Base-by-base conservation (phyloP, 1,139 yeast genomes). In the Williopsis jadinii region DNA sequence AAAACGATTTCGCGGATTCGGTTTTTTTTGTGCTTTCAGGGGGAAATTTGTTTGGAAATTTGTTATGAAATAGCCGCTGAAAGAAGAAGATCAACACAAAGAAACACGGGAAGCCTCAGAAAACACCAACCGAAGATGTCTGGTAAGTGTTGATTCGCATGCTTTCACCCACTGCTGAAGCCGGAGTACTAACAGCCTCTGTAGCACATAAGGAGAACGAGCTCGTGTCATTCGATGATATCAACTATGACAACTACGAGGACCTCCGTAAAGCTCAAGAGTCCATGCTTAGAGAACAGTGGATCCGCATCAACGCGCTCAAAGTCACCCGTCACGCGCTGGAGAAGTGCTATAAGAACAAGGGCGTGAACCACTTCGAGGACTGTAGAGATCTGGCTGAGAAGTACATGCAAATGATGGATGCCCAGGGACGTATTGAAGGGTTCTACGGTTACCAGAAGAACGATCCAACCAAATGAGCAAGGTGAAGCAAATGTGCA, bases 391-490 rank as follows among this genome's bases (percentile, higher is more conserved):
- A 80, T 61, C 68, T 83, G 58, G 83, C 87, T 33, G 82, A 84
- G 65, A 79, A 82, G 62, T 84, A 84, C 64, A 67, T 84, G 71
- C 84, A 81, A 56, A 72, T 84, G 84, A 69, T 84, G 47, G 90
- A 86, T 48, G 65, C 71, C 39, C 74, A 81, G 55, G 53, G 51
- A 2, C 76, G 80, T 52, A 71, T 81, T 48, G 73, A 77, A 54
- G 95, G 95, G 36, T 84, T 73, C 64, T 68, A 81, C 62, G 90
- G 87, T 15, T 84, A 84, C 69, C 94, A 84, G 66, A 81, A 84
- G 74, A 84, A 83, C 66, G 95, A 84, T 62, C 90, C 90, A 40
- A 71, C 84, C 40, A 82, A 83, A 68, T 83, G 68, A 63, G 24
- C 24, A 19, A 19, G 6, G 24, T 19, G 24, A 19, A 19, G 24